These are phyloP conservation scores for Suillus cothurnatus DNA, from an alignment of 768 basidiomycete genomes.

Conservation along the genomic window DNA sequence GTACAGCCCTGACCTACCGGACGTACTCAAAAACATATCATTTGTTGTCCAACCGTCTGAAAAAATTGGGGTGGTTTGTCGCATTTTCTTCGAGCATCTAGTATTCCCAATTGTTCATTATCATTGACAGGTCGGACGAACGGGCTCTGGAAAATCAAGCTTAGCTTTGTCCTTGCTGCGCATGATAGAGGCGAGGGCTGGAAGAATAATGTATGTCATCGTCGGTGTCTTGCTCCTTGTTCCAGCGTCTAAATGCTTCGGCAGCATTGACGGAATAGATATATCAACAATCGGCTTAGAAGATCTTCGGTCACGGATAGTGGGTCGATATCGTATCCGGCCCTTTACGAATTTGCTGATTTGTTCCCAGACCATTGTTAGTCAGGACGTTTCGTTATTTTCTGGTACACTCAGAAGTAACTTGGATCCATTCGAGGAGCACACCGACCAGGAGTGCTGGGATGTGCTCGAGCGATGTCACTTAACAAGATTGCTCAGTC, in stretches of 20 bases:
- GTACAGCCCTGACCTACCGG: slow-evolving; percentile 64
- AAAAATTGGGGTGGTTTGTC: slow-evolving; percentile 67
- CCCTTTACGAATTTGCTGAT: neutral
- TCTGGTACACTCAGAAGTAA: slow-evolving; percentile 74
- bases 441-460: slow-evolving; percentile 61
- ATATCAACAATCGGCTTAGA: slow-evolving; percentile 68
- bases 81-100: neutral
- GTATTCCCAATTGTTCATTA: slow-evolving; percentile 6
- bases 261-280: slow-evolving; percentile 70
- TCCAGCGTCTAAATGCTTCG: neutral
- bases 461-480: slow-evolving; percentile 70
- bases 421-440: slow-evolving; percentile 64
- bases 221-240: neutral
- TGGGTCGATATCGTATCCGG: slow-evolving; percentile 33
- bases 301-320: slow-evolving; percentile 64
- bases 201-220: slow-evolving; percentile 55
- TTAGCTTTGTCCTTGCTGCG: slow-evolving; percentile 29
- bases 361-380: slow-evolving; percentile 37
- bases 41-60: slow-evolving; percentile 62
- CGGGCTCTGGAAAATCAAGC: slow-evolving; percentile 59
- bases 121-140: slow-evolving; percentile 57
- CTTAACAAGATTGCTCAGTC: slow-evolving; percentile 46
- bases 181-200: slow-evolving; percentile 57
- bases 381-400: slow-evolving; percentile 76
- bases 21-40: slow-evolving; percentile 57